Base-by-base conservation (phyloP, 1,284 basidiomycete species). In the Ustilago hordei region DNA sequence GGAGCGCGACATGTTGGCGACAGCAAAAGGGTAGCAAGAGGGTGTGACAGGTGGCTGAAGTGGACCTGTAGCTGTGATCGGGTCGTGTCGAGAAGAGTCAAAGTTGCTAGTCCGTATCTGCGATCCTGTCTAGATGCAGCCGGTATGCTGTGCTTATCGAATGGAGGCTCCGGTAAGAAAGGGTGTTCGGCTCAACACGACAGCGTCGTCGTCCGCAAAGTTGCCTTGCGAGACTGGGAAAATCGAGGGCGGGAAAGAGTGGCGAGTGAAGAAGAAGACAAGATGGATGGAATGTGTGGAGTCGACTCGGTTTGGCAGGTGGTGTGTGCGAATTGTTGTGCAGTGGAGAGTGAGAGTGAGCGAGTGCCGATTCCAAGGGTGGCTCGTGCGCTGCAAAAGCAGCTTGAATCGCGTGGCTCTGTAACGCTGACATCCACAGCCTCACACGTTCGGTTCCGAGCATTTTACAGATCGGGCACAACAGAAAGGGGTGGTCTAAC, bases 1-100 rank as follows among this genome's bases (percentile, higher is more conserved):
- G 59, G 84, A 84, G 45, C 82, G 81, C 60, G 83, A 84, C 84
- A 85, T 85, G 64, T 47, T 48, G 61, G 32, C 45, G 43, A 1
- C 1, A 19, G 43, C 7, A 8, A 15, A 45, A 19, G 19, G 43
- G 1, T 19, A 45, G 4, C 7, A n/a, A 7, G 48, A 39, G 15
- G 19, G 17, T 53, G 32, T 39, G 55, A 8, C 34, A 13, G 50
- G 31, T 28, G 19, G 45, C 23, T 47, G 31, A n/a, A 15, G 7
- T 8, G 48, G 48, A 34, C 34, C 8, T 32, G 6, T 35, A 8
- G 5, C 17, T 52, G 12, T 9, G 50, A 32, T 12, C 4, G 13
- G 23, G 23, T 52, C 6, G 50, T 34, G 9, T 17, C 31, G 17
- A 52, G 15, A 15, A 19, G n/a, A 45, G n/a, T 45, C n/a, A 19